Base-by-base conservation (phyloP, 345 rosid genomes). In the Cardamine resedifolia region DNA sequence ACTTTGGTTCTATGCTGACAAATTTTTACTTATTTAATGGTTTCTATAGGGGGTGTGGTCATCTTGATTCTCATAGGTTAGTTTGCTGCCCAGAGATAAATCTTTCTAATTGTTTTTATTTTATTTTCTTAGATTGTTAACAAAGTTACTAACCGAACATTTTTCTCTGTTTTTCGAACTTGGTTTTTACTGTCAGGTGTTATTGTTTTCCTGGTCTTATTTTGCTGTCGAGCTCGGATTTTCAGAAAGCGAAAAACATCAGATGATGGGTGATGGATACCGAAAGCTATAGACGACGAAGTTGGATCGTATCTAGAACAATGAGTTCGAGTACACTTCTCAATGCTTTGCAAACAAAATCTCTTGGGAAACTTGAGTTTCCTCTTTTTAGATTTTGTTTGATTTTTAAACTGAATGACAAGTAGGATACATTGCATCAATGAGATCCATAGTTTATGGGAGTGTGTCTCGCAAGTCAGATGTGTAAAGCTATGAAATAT, bases 401-500 rank as follows among this genome's bases (percentile, higher is more conserved):
- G 38, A 34, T 34, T 34, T 34, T 34, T 11, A 34, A 10, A 34
- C 38, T 10, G 11, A 9, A 34, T 34, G 38, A 34, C 6, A 2
- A 5, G 38, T 1, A 10, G 7, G 11, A 0, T 7, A 34, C 2
- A 38, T 38, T 0, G 1, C 33, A 30, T 3, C 27, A 26, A 26
- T 26, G 27, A 33, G 3, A 9, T 34, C 11, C 39, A 9, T 10
- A 34, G 39, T 34, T 34, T 7, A 34, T 26, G 83, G 84, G 4
- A 50, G 49, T 27, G 81, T 44, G 1, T 81, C 81, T 12, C 47
- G 78, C 56, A 80, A 81, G 24, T 80, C 82, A 0, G 81, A 81
- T 66, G 79, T 76, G 5, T 84, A 84, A 2, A 81, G 85, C 33
- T 81, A 81, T 9, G 82, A 81, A 58, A 84, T 78, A 81, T 64